Percentiles rank a stretch among this genome's conserved stretches.
These are phyloP conservation scores for Erythrobasidium hasegawianum DNA, from an alignment of 1,284 basidiomycete genomes.

Conservation along the genomic window DNA sequence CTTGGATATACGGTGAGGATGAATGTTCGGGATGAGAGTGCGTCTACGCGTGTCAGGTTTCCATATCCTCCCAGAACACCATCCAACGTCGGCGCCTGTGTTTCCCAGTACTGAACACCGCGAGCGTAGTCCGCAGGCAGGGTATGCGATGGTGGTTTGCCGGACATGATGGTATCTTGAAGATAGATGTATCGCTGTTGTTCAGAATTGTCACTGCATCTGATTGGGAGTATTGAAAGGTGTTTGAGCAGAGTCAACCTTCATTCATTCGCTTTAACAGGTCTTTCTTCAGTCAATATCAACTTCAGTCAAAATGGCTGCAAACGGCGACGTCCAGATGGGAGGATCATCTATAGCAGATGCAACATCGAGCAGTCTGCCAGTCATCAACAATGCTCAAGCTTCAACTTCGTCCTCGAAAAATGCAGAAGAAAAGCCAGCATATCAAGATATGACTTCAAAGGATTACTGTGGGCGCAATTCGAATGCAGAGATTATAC, in stretches of 20 bases:
- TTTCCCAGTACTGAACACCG: conserved; percentile 72
- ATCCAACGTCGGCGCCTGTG: conserved; percentile 66
- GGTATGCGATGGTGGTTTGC: conserved; percentile 7
- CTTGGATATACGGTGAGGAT: conserved; percentile 72
- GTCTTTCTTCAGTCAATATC: neutral
- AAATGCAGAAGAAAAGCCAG: neutral
- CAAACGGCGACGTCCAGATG: neutral
- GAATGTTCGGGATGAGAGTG: conserved; percentile 79
- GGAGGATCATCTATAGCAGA: conserved; percentile 23
- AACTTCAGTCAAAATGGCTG: neutral
- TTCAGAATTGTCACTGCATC: too few species aligned
- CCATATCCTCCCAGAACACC: conserved; percentile 61
- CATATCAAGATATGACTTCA: conserved; percentile 40
- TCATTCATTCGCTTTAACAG: too few species aligned
- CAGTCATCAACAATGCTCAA: neutral
- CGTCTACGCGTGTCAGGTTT: conserved; percentile 72
- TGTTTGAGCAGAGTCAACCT: too few species aligned
- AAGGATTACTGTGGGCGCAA: conserved; percentile 43
- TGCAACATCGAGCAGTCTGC: conserved; percentile 14
- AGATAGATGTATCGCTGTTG: neutral
- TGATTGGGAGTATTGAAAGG: too few species aligned
- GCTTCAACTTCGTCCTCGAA: conserved; percentile 5
- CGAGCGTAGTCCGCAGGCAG: conserved; percentile 55
- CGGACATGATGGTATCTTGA: neutral
- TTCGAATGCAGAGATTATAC: too few species aligned